Base-by-base conservation (phyloP, 352 stramenopile genomes). In the Paralagenidium karlingii region DNA sequence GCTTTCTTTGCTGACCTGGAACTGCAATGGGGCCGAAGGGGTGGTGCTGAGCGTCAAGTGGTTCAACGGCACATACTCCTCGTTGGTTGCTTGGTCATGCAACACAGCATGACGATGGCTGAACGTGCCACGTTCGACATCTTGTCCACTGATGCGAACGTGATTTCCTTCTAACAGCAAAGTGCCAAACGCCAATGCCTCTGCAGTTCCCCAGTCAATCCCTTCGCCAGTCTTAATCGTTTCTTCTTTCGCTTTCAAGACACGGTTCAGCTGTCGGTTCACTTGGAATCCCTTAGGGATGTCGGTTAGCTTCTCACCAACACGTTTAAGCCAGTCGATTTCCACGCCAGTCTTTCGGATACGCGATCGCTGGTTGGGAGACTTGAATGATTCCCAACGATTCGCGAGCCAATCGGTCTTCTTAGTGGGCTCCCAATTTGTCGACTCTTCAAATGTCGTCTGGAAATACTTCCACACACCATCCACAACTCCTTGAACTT, bases 171-270 rank as follows among this genome's bases (percentile, higher is more conserved):
- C 92, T 8, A 97, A 48, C 18, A 98, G 57, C 9, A 98, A 60
- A 22, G 81, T 90, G 24, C 92, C 94, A 71, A 96, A 98, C 4
- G 94, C 94, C 31, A 98, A 65, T 18, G 84, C 82, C 66, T 98
- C 94, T 9, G 90, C 94, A n/a, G 89, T 95, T 41, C 84, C 94
- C 94, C 94, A 98, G 58, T 98, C 92, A 38, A 98, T 96, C 19
- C 77, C 92, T 24, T 84, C 58, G 16, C 63, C 60, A 7, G 55
- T 56, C 39, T 96, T 68, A 12, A 95, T 71, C 51, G 82, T 82
- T 21, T 69, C 66, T 44, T 73, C 65, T 45, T 94, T 85, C 24
- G 63, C 65, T 37, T 78, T 55, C 52, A 97, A 83, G 53, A 97
- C 97, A 47, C 95, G 95, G 34, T 83, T 65, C 60, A 98, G 82